phyloP scores from a whole-genome alignment of 2,329 filamentous ascomycete genomes.

The Penicillium sp. region DNA sequence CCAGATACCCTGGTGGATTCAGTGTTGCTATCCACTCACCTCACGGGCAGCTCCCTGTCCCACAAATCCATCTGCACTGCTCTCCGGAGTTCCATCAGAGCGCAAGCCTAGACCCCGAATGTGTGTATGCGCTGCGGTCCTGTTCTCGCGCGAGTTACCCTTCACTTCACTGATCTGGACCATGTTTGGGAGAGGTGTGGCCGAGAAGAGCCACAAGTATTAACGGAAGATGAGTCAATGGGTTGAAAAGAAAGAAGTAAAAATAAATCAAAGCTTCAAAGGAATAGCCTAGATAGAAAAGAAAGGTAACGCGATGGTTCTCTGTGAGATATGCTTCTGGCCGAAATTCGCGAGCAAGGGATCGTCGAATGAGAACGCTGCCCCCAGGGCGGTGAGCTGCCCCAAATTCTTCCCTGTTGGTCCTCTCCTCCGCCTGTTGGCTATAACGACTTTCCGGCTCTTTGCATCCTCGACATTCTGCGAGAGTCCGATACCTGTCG shows the following conservation, averaged over 20 bases:
- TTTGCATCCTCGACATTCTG: not conserved
- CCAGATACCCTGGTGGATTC: not conserved
- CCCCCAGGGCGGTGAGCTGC: slow-evolving; percentile 36
- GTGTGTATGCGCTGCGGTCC: slow-evolving; percentile 94
- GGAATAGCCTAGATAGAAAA: slow-evolving; percentile 14
- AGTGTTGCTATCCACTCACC: slow-evolving; percentile 51
- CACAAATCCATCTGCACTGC: slow-evolving; percentile 77
- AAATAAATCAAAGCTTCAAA: slow-evolving; percentile 11
- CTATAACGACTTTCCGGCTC: not conserved
- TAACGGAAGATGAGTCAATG: slow-evolving; percentile 6
- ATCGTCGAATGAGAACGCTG: slow-evolving; percentile 31
- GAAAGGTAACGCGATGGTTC: slow-evolving; percentile 15
- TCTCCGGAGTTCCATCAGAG: slow-evolving; percentile 79
- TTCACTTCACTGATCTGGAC: slow-evolving; percentile 93
- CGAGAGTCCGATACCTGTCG: slow-evolving; percentile 11
- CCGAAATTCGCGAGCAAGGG: slow-evolving; percentile 36
- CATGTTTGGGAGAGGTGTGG: slow-evolving; percentile 52
- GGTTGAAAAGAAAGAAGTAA: not conserved
- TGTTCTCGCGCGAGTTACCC: slow-evolving; percentile 89
- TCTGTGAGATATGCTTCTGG: slow-evolving; percentile 24
- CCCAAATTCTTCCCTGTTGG: slow-evolving; percentile 33
- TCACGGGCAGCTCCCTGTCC: slow-evolving; percentile 86
- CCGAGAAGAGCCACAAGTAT: slow-evolving; percentile 25
- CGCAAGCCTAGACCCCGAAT: slow-evolving; percentile 93
- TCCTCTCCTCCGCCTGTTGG: slow-evolving; percentile 10